Conservation (phyloP, 2,329 filamentous ascomycete species). For the Orbilia ellipsospora region DNA sequence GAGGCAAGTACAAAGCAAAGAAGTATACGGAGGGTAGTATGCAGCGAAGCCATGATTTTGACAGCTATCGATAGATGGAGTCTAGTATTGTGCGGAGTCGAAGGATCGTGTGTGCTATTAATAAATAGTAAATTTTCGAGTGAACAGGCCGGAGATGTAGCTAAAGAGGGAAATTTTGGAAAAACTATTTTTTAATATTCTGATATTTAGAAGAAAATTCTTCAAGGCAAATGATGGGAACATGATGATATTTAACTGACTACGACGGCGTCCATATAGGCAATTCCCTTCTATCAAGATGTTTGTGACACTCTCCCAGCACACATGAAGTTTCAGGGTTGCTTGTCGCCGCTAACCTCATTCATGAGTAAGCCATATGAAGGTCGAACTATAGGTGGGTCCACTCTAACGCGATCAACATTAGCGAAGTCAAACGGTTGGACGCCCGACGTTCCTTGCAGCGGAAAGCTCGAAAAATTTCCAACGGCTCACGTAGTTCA, state of each 20-base stretch:
- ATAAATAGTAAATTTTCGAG: too few relatives aligned
- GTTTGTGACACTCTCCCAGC: neutral
- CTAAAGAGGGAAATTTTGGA: neutral
- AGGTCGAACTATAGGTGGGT: slow-evolving; percentile 1
- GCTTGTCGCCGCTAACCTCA: neutral
- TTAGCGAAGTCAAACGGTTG: neutral
- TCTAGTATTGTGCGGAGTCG: too few relatives aligned
- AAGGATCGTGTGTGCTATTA: too few relatives aligned
- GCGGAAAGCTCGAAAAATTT: neutral
- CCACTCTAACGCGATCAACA: neutral
- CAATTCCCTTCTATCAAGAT: neutral
- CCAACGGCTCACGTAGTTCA: slow-evolving; percentile 3
- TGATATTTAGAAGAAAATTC: neutral
- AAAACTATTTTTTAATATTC: neutral
- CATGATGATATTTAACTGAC: neutral
- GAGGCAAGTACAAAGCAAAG: too few relatives aligned
- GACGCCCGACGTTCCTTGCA: neutral
- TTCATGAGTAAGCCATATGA: slow-evolving; percentile 5
- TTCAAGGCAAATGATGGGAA: too few relatives aligned
- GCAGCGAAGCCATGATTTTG: neutral
- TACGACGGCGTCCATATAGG: neutral
- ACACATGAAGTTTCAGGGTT: neutral
- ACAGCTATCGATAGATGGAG: too few relatives aligned
- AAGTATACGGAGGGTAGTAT: neutral
- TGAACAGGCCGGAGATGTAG: too few relatives aligned